phyloP scores from a whole-genome alignment of 2,329 filamentous ascomycete species.

The Aspergillus versicolor region DNA sequence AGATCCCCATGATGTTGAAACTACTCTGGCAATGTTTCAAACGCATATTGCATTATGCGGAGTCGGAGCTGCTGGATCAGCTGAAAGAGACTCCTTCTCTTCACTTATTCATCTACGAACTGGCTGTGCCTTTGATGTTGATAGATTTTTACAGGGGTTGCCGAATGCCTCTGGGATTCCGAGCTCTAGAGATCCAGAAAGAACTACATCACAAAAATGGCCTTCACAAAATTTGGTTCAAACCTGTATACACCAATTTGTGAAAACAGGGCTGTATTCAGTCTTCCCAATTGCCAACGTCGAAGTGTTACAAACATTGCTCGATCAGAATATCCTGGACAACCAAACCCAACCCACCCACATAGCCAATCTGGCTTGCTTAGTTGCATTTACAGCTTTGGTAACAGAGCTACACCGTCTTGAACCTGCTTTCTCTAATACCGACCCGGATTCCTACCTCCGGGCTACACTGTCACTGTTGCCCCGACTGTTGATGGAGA shows the following conservation, averaged over 20 bases:
- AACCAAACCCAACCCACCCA: background rate
- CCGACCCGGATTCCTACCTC: conserved; percentile 24
- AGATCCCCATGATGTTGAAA: conserved; percentile 20
- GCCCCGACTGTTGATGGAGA: conserved; percentile 23
- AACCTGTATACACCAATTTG: conserved; percentile 20
- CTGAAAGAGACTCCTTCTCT: conserved; percentile 17
- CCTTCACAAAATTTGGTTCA: conserved; percentile 16
- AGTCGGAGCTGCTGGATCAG: conserved; percentile 17
- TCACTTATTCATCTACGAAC: conserved; percentile 18
- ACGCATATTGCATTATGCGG: conserved; percentile 23
- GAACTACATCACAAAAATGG: conserved; percentile 16
- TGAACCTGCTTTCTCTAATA: conserved; percentile 18
- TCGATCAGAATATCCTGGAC: conserved; percentile 9
- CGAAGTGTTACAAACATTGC: conserved; percentile 11
- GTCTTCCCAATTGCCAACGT: conserved; percentile 24
- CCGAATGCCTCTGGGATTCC: conserved; percentile 12
- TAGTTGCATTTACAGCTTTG: conserved; percentile 25
- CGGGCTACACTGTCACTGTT: conserved; percentile 22
- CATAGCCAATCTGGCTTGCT: conserved; percentile 17
- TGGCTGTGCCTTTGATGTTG: conserved; percentile 19
- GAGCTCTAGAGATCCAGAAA: background rate
- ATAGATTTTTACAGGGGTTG: conserved; percentile 18
- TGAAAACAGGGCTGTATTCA: conserved; percentile 22
- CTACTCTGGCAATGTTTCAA: conserved; percentile 19
- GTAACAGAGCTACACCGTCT: conserved; percentile 25